These are phyloP conservation scores for Bryopsis sp. DNA, from an alignment of 139 green algal species.

Conservation along the genomic window DNA sequence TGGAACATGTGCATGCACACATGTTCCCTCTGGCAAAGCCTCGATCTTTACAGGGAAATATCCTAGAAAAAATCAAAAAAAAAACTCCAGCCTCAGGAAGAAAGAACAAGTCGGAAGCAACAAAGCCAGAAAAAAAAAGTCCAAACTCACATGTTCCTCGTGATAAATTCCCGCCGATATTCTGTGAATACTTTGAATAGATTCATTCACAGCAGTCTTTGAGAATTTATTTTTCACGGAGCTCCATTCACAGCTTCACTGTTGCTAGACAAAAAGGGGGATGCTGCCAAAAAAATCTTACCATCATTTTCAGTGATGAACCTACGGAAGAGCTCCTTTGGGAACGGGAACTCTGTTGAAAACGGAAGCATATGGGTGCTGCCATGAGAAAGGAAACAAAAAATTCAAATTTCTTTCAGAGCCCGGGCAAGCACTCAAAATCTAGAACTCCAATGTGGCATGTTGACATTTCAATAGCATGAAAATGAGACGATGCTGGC, in stretches of 20 bases:
- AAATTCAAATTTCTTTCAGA: too few species aligned
- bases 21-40: slow-evolving; percentile 71
- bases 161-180: too few species aligned
- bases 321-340: slow-evolving; percentile 61
- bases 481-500: too few species aligned
- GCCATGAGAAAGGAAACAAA: background rate
- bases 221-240: slow-evolving; percentile 3
- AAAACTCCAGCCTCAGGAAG: background rate
- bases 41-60: slow-evolving; percentile 84
- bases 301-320: slow-evolving; percentile 78
- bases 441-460: too few species aligned
- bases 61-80: slow-evolving; percentile 37
- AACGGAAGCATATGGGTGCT: slow-evolving; percentile 60
- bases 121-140: too few species aligned
- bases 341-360: slow-evolving; percentile 61
- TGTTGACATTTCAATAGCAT: too few species aligned
- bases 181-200: too few species aligned
- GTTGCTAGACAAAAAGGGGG: background rate
- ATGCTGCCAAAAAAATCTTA: slow-evolving; percentile 8
- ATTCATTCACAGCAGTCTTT: background rate
- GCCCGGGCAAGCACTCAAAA: too few species aligned
- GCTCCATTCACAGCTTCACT: too few species aligned
- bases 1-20: slow-evolving; percentile 58
- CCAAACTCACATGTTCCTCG: too few species aligned
- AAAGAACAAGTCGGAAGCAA: too few species aligned